Base-by-base conservation (phyloP, 371 early-diverging fungal species). In the Mucor circinelloides region DNA sequence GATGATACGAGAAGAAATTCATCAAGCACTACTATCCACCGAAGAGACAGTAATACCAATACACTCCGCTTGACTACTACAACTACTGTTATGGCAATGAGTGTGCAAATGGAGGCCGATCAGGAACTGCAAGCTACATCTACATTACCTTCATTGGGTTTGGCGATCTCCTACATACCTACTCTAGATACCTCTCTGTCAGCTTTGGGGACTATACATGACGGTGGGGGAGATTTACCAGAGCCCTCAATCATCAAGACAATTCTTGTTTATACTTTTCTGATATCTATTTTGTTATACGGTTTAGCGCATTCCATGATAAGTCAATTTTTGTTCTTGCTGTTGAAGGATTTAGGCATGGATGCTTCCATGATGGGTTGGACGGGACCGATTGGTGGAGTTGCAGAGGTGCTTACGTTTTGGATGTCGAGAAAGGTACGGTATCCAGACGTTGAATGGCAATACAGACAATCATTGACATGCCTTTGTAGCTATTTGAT, bases 381-480 rank as follows among this genome's bases (percentile, higher is more conserved):
- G 71, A 80, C 72, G n/a, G 78, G 78, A n/a, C 74, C 78, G 17
- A 57, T 76, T 27, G 76, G 78, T 34, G 78, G 78, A 19, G 25
- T 69, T n/a, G 74, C 76, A 6, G 81, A 80, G 60, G 67, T 80
- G 27, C 48, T 74, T 10, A 73, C 74, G 21, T 80, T 80, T 63
- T 80, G 74, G 68, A n/a, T 68, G 21, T 68, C 63, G 28, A 62
- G 58, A 68, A 44, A 68, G 36, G 68, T 68, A 67, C 7, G 44
- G 19, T 7, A 44, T 19, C 6, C 13, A 36, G 1, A 36, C 40
- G 10, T 64, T 13, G 13, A 19, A 44, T 44, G 44, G 3, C 17
- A 19, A 15, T n/a, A 15, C 2, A 17, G 30, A 52, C 30, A 6
- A 13, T 5, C 9, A 34, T 32, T 27, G 13, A 46, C 17, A 21